Conservation (phyloP, 2,329 filamentous ascomycete genomes). For the Colletotrichum tanaceti region DNA sequence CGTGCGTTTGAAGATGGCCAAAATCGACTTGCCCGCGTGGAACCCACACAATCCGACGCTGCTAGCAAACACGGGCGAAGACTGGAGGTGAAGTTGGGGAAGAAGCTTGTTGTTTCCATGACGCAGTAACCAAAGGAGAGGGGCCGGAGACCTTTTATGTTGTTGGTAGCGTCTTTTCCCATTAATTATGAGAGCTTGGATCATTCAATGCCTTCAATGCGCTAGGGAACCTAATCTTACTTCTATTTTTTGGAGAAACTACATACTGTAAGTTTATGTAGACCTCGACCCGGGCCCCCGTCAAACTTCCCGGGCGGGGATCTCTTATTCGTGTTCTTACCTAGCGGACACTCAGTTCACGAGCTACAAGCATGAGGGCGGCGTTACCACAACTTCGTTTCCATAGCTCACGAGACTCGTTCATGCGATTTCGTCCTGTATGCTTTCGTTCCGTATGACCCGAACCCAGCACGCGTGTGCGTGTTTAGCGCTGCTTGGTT, state of each 20-base stretch:
- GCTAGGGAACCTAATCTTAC: slow-evolving; percentile 11
- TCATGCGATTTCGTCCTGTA: not conserved
- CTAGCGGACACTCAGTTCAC: not conserved
- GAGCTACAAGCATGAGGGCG: not conserved
- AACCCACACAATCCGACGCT: not conserved
- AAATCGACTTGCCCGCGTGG: not conserved
- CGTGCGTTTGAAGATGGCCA: not conserved
- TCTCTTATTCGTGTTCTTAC: slow-evolving; percentile 28
- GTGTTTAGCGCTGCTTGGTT: slow-evolving; percentile 18
- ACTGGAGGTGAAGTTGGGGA: not conserved
- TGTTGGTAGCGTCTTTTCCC: not conserved
- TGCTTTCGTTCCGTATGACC: slow-evolving; percentile 24
- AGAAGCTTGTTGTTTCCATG: slow-evolving; percentile 33
- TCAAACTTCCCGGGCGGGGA: not conserved
- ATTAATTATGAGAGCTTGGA: slow-evolving; percentile 7
- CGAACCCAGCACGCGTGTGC: slow-evolving; percentile 19
- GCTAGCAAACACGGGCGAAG: not conserved
- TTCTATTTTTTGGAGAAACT: no score
- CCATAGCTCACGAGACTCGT: not conserved
- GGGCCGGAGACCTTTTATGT: slow-evolving; percentile 21
- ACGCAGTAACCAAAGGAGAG: slow-evolving; percentile 19
- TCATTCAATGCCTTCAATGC: slow-evolving; percentile 21
- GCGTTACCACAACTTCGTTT: not conserved
- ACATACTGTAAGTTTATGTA: no score
- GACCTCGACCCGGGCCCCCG: not conserved